Base-by-base conservation (phyloP, 768 basidiomycete genomes). In the Harrya chromipes region DNA sequence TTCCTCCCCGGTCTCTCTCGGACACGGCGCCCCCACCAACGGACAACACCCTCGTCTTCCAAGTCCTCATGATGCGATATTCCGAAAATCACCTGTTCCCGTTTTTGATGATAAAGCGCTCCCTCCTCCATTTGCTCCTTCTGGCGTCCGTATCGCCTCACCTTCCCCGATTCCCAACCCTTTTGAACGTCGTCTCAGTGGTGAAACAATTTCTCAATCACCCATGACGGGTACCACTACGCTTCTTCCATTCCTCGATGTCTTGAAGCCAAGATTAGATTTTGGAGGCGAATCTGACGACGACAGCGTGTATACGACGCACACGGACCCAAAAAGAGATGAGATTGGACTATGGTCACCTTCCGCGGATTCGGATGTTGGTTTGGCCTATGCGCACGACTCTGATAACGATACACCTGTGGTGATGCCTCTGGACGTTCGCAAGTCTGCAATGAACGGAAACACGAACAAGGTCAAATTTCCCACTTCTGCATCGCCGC, bases 151-250 rank as follows among this genome's bases (percentile, higher is more conserved):
- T 47, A 59, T 71, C 34, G 68, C 58, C 17, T 57, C 62, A n/a
- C 66, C 64, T 44, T 68, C 67, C 8, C 64, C 62, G 1, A 64
- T 97, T 89, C 92, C 95, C 85, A 78, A 90, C 90, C 63, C 95
- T 86, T 65, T 95, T 84, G 61, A 78, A 83, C 70, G 90, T 90
- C 70, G 93, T 90, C 67, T 97, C 84, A 70, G 95, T 91, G 65
- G 94, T 88, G 67, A 56, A 56, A 70, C 63, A 9, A 50, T 53
- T 14, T 44, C 53, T n/a, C 61, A 59, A 37, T 60, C 59, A 7
- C 58, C 64, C 10, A 56, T 59, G 38, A 49, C 61, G 4, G 54
- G 45, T 21, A 20, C 53, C 39, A 63, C 63, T 6, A 62, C 73
- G 7, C 67, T 72, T 5, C 66, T 84, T 52, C 78, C 80, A 9